These are phyloP conservation scores for Rhexocercosporidium sp. DNA, from an alignment of 2,329 filamentous ascomycete genomes.

Conservation along the genomic window DNA sequence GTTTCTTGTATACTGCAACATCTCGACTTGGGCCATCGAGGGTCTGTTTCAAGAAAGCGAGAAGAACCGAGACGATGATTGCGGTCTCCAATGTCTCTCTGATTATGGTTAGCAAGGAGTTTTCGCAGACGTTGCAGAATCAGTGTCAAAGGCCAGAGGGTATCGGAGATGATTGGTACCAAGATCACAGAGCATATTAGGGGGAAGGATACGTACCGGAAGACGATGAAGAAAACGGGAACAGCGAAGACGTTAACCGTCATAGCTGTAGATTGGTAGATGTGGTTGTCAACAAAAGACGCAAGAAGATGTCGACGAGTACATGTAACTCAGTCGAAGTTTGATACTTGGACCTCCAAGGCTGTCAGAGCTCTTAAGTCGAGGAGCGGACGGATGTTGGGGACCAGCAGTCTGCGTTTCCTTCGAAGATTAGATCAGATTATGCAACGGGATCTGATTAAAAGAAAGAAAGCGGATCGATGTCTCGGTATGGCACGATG, in stretches of 20 bases:
- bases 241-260: slow-evolving; percentile 76
- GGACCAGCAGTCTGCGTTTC: neutral
- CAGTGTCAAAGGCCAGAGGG: no score
- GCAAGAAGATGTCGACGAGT: neutral
- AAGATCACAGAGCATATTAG: no score
- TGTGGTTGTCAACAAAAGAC: neutral
- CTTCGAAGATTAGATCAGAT: slow-evolving; percentile 7
- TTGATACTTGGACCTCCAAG: neutral
- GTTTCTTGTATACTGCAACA: slow-evolving; percentile 65
- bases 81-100: slow-evolving; percentile 78
- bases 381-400: neutral
- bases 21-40: slow-evolving; percentile 69
- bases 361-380: neutral
- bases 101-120: neutral
- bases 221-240: slow-evolving; percentile 88
- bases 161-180: no score
- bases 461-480: neutral
- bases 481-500: neutral
- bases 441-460: slow-evolving; percentile 14
- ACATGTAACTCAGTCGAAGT: neutral
- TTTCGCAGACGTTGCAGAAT: neutral
- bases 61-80: slow-evolving; percentile 85
- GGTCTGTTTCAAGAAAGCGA: slow-evolving; percentile 84
- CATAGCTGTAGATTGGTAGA: slow-evolving; percentile 44
- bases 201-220: slow-evolving; percentile 54